A percentile compares a stretch with the other conserved stretches of the same genome.
Conservation (phyloP, 2,329 filamentous ascomycete species). For the Aspergillus brunneoviolaceus region DNA sequence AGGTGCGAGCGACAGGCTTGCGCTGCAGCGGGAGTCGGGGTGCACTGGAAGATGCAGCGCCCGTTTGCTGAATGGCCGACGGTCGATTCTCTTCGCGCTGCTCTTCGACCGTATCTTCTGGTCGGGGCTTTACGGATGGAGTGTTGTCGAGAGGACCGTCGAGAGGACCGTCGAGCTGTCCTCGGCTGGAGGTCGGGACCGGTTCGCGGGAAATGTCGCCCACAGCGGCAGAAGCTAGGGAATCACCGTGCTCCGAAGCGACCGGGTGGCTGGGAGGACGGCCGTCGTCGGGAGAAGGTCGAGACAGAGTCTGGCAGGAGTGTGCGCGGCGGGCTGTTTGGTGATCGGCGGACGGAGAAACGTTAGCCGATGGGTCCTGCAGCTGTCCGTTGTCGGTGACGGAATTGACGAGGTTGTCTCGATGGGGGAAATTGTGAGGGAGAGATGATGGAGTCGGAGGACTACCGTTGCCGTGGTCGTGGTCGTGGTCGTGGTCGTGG, state of each 20-base stretch:
- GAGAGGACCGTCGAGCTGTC: slow-evolving; percentile 4
- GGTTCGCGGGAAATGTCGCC: slow-evolving; percentile 1
- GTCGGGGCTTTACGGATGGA: background rate
- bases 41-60: slow-evolving; percentile 2
- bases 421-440: background rate
- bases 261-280: background rate
- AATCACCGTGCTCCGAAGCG: background rate
- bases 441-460: background rate
- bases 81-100: slow-evolving; percentile 11
- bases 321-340: background rate
- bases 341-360: background rate
- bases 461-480: background rate
- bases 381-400: background rate
- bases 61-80: background rate
- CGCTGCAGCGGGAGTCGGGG: background rate
- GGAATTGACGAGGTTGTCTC: background rate
- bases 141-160: slow-evolving; percentile 6
- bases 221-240: background rate
- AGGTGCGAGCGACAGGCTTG: slow-evolving; percentile 14
- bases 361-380: background rate
- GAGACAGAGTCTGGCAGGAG: background rate
- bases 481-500: background rate
- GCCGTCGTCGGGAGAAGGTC: background rate
- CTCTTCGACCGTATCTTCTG: background rate
- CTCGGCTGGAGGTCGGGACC: slow-evolving; percentile 1